Conservation (phyloP, 495 filamentous ascomycete genomes). For the Hypoxylon fragiforme region DNA sequence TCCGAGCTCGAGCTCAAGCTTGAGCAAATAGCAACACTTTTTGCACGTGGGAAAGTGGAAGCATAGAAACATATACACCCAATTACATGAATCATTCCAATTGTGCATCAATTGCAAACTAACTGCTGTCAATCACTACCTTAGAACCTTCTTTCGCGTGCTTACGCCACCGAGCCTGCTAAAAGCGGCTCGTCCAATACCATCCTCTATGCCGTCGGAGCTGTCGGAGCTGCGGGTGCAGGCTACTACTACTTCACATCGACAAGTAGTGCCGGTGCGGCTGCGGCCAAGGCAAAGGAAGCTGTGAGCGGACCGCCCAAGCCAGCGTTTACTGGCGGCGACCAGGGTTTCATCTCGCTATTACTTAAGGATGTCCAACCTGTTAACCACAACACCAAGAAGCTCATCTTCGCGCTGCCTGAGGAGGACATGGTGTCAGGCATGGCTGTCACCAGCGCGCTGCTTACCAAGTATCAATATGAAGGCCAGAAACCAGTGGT, state of each 20-base stretch:
- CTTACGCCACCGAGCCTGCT: constrained; percentile 57
- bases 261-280: constrained; percentile 48
- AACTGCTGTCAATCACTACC: background rate
- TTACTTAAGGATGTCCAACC: constrained; percentile 75
- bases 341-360: constrained; percentile 81
- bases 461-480: constrained; percentile 86
- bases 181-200: constrained; percentile 46
- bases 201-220: constrained; percentile 47
- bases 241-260: constrained; percentile 58
- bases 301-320: constrained; percentile 45
- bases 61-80: too few relatives aligned
- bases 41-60: too few relatives aligned
- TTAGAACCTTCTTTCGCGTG: constrained; percentile 46
- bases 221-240: constrained; percentile 45
- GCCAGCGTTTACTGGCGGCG: constrained; percentile 76
- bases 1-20: constrained; percentile 14
- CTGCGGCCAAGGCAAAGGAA: constrained; percentile 55
- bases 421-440: constrained; percentile 82
- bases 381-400: constrained; percentile 90
- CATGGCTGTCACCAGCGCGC: constrained; percentile 75
- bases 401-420: constrained; percentile 79
- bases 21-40: too few relatives aligned
- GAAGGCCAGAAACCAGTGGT: constrained; percentile 80
- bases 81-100: too few relatives aligned
- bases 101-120: constrained; percentile 23